Evolutionary conservation across 2,329 filamentous ascomycete genomes (phyloP).

Genomic region (Hyphodiscus sp.): DNA sequence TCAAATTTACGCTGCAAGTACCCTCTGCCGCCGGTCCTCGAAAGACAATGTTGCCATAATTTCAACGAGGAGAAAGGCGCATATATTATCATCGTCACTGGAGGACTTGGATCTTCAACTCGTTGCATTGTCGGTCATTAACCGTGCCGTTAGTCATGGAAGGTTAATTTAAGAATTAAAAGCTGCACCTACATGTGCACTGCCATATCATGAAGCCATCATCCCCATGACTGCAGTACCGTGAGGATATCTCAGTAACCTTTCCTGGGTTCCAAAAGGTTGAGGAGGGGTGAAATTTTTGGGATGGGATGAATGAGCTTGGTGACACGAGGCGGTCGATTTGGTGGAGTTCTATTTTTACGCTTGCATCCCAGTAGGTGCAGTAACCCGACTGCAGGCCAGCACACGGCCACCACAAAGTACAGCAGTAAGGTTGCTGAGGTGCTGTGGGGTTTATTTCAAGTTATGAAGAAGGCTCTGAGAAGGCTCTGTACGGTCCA

Average conservation of each 20-base stretch:
- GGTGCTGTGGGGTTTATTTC: background rate
- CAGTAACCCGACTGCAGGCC: background rate
- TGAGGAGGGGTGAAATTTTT: background rate
- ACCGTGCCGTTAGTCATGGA: background rate
- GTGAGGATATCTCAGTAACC: background rate
- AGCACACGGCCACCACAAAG: background rate
- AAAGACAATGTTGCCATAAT: no score
- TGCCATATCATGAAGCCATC: background rate
- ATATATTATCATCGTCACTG: constrained; percentile 10
- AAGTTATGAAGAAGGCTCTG: background rate
- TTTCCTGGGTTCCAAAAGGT: background rate
- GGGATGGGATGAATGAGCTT: background rate
- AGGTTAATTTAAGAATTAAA: background rate
- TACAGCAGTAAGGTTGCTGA: background rate
- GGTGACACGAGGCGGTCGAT: background rate
- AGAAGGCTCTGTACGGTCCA: background rate
- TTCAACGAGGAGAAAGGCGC: background rate
- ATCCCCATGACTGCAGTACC: background rate
- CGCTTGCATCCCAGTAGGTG: background rate
- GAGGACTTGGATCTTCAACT: background rate
- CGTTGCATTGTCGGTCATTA: background rate
- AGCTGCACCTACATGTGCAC: background rate
- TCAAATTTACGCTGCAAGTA: background rate
- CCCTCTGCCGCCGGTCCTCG: constrained; percentile 1
- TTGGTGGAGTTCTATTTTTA: background rate